Base-by-base conservation (phyloP, 208 protist genomes). In the Crithidia bombi region DNA sequence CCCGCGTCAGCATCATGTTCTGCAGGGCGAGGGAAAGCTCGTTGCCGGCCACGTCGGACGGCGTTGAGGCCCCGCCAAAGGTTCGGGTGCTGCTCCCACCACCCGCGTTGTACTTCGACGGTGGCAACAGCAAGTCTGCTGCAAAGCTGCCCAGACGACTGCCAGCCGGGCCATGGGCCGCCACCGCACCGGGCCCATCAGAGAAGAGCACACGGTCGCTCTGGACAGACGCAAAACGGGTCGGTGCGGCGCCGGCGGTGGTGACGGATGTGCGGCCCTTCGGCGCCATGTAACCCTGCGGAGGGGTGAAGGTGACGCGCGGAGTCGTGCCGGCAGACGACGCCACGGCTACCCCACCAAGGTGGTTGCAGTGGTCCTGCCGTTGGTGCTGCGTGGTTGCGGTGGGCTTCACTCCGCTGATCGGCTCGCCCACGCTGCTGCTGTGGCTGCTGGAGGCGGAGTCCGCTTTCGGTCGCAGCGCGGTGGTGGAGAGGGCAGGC, bases 11-110 rank as follows among this genome's bases (percentile, higher is more conserved):
- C 59, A 70, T 71, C 49, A 71, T 56, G 47, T 50, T 59, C 55
- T 70, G 63, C 28, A 78, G 56, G 3, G 63, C 72, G 30, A 72
- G 57, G 15, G 72, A 69, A 14, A 78, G 56, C 56, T 78, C 28
- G 38, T 25, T 68, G 38, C 58, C 69, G 9, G 43, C 69, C 58
- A 67, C 49, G 23, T 74, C 69, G n/a, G 69, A 63, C 15, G 47
- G 41, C 19, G 38, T 67, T 17, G 46, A 36, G 30, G 33, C 46
- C 11, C 56, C 43, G 15, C 28, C 44, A n/a, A 26, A 26, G 25
- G 6, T 26, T 17, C 54, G 26, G 19, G 33, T 26, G 0, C 39
- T 41, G 0, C n/a, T n/a, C n/a, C n/a, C n/a, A n/a, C n/a, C n/a
- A n/a, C n/a, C n/a, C n/a, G 46, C 57, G 35, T 23, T 67, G 54